These are phyloP conservation scores for Ananas comosus DNA, from an alignment of 176 grass and related monocot genomes.

Conservation along the genomic window DNA sequence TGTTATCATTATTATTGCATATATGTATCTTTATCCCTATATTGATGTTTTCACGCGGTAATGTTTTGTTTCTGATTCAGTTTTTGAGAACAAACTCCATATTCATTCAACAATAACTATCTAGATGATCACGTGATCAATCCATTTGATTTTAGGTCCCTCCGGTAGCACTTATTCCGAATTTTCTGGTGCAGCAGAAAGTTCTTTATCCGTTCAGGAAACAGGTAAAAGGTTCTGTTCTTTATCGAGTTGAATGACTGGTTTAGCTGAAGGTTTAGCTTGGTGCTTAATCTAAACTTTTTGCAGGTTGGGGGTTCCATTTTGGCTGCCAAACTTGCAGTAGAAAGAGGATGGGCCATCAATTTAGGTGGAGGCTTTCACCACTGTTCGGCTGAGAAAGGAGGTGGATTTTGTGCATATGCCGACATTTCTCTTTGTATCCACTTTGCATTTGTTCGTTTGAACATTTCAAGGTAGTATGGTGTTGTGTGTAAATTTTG, in stretches of 20 bases:
- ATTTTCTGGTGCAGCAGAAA: slow-evolving; percentile 60
- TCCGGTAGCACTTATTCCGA: slow-evolving; percentile 60
- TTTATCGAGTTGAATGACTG: not conserved
- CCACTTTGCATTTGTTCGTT: slow-evolving; percentile 53
- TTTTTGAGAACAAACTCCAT: not conserved
- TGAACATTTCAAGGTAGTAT: slow-evolving; percentile 59
- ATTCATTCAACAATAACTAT: not conserved
- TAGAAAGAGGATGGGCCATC: slow-evolving; percentile 80
- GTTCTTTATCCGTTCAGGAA: slow-evolving; percentile 68
- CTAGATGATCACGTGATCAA: slow-evolving; percentile 3
- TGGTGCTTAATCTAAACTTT: not conserved
- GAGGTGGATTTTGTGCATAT: slow-evolving; percentile 81
- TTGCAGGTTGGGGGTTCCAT: slow-evolving; percentile 68
- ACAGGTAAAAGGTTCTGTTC: slow-evolving; percentile 36
- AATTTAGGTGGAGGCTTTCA: slow-evolving; percentile 93
- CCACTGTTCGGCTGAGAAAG: slow-evolving; percentile 76
- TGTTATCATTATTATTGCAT: not conserved
- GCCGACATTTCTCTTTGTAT: slow-evolving; percentile 62
- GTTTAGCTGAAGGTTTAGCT: not conserved
- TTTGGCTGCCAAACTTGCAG: slow-evolving; percentile 71
- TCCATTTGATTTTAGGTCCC: slow-evolving; percentile 40
- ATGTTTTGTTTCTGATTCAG: not conserved
- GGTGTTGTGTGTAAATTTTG: not conserved
- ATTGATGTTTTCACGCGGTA: not conserved
- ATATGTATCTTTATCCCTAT: not conserved